Percentiles rank a stretch among this genome's conserved stretches.
Conservation (phyloP, 148 eudicot species). For the Pharnaceum exiguum region DNA sequence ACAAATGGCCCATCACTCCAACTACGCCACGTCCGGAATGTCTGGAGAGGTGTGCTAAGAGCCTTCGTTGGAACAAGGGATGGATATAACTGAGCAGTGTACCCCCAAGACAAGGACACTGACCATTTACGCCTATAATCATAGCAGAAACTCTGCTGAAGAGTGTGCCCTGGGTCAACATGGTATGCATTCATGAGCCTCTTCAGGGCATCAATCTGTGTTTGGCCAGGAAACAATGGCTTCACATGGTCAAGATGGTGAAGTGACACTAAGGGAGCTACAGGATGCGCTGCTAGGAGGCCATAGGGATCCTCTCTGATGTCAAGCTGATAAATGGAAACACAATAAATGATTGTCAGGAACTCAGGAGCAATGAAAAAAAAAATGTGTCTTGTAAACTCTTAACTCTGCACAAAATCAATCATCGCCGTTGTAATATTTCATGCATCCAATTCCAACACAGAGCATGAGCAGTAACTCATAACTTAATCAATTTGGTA, state of each 20-base stretch:
- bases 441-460: too few relatives aligned
- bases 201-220: constrained; percentile 44
- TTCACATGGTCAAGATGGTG: constrained; percentile 81
- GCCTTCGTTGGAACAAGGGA: constrained; percentile 41
- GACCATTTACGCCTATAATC: constrained; percentile 63
- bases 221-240: constrained; percentile 58
- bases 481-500: too few relatives aligned
- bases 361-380: background rate
- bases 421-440: too few relatives aligned
- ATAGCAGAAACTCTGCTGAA: constrained; percentile 82
- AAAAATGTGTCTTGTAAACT: too few relatives aligned
- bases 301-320: constrained; percentile 80
- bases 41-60: constrained; percentile 53
- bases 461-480: too few relatives aligned
- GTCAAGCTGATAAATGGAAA: constrained; percentile 52
- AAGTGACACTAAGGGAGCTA: constrained; percentile 73
- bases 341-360: background rate
- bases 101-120: constrained; percentile 86
- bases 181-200: constrained; percentile 44
- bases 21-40: constrained; percentile 83
- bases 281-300: constrained; percentile 78
- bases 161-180: constrained; percentile 48
- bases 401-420: too few relatives aligned
- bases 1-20: constrained; percentile 65
- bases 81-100: constrained; percentile 73